phyloP scores from a whole-genome alignment of 2,329 filamentous ascomycete species.

The Arthroderma sp. region DNA sequence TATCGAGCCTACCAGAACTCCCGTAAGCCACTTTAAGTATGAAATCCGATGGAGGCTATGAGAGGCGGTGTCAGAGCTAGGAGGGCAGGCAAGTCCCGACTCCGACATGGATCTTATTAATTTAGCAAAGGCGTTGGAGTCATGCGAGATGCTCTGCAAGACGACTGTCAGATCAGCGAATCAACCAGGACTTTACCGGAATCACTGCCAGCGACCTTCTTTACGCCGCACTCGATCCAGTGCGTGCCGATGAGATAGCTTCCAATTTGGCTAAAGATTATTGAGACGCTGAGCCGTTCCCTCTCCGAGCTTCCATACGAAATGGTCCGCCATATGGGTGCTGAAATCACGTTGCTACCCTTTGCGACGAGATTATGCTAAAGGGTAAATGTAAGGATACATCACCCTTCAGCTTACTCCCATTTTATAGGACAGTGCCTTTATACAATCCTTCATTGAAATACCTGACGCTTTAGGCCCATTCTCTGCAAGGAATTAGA shows the following conservation, averaged over 20 bases:
- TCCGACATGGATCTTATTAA: conserved; percentile 23
- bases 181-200: conserved; percentile 1
- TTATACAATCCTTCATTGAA: too few relatives aligned
- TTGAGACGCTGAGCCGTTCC: conserved; percentile 23
- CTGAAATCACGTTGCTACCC: too few relatives aligned
- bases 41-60: conserved; percentile 25
- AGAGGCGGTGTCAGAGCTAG: conserved; percentile 28
- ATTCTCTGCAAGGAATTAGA: too few relatives aligned
- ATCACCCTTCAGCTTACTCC: too few relatives aligned
- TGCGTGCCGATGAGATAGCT: conserved; percentile 13
- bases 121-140: conserved; percentile 8
- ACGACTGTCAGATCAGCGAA: neutral
- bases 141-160: neutral
- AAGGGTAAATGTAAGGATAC: too few relatives aligned
- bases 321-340: neutral
- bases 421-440: too few relatives aligned
- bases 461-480: too few relatives aligned
- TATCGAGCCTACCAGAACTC: conserved; percentile 21
- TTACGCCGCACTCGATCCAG: conserved; percentile 16
- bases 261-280: conserved; percentile 14
- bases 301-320: conserved; percentile 22
- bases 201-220: conserved; percentile 8
- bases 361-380: too few relatives aligned
- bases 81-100: conserved; percentile 23
- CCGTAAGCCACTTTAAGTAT: conserved; percentile 14